Evolutionary conservation across 2,329 filamentous ascomycete genomes (phyloP), one percentile per base, ranked within the genome.

Genomic region (Davidsoniella neocaledoniae): DNA sequence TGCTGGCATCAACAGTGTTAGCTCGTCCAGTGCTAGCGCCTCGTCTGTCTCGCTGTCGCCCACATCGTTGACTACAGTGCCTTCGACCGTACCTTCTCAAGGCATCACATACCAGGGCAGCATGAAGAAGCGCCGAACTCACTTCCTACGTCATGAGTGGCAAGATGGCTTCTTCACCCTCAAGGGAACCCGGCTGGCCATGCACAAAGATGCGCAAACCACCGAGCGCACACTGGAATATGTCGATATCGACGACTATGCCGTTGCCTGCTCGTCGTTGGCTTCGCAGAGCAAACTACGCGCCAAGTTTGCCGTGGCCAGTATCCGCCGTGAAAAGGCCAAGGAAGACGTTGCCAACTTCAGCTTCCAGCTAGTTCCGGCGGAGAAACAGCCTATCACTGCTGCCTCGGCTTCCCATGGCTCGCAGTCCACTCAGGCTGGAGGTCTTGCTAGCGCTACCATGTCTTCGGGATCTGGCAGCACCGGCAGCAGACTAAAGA

Each of bases 71-170:
- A 74, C 57, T 71, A 73, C 14, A 77, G 73, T 72, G 70, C 55
- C 58, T 48, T 55, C 61, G 51, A 57, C 59, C 57, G 63, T 64
- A 52, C 60, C 62, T 46, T 67, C 71, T 48, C 7, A 29, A 3
- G 76, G 77, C 51, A 66, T 82, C 55, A 76, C 77, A 33, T 85
- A 88, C 64, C 77, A 84, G 46, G 91, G 91, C 1, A 87, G 81
- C 64, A 94, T 98, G 79, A 88, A 86, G 72, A 94, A 94, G 72
- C 85, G 90, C 61, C 86, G 86, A 68, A 93, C 83, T 33, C 80
- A 79, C 60, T 79, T 94, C 70, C 76, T 94, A 54, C 84, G 86
- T 41, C 85, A 94, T 63, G 88, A 95, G 67, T 95, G 88, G 88
- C 79, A 87, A 60, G 85, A 93, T 62, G 82, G 86, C 57, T 91